Evolutionary conservation across 2,329 filamentous ascomycete species (phyloP).

Genomic region (Cryphonectria radicalis): DNA sequence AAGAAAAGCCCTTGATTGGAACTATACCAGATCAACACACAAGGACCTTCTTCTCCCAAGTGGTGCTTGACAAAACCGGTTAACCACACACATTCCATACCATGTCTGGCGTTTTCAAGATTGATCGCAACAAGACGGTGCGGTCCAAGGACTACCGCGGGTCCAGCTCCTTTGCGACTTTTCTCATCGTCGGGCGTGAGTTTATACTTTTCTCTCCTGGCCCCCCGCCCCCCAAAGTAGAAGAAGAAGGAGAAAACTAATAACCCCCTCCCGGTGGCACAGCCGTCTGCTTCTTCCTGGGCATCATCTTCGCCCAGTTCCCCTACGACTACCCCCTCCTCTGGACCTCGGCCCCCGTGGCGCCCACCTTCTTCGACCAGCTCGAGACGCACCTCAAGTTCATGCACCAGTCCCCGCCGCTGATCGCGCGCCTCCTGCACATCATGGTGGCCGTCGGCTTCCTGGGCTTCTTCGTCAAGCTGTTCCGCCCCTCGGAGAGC

Average conservation of each 20-base stretch:
- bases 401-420: conserved; percentile 85
- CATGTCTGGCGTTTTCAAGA: conserved; percentile 28
- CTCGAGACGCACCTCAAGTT: conserved; percentile 90
- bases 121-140: conserved; percentile 62
- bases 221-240: conserved; percentile 6
- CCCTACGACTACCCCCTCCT: conserved; percentile 94
- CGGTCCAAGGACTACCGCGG: conserved; percentile 62
- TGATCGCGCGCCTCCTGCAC: conserved; percentile 92
- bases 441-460: conserved; percentile 89
- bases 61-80: neutral
- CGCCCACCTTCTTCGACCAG: conserved; percentile 74
- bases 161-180: conserved; percentile 84
- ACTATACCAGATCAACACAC: neutral
- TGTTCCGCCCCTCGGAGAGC: conserved; percentile 90
- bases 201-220: conserved; percentile 35
- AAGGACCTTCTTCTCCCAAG: neutral
- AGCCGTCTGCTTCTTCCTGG: conserved; percentile 97
- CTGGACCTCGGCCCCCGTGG: conserved; percentile 71
- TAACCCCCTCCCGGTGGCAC: conserved; percentile 19
- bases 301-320: conserved; percentile 94
- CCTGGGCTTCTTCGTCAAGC: conserved; percentile 87
- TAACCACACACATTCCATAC: neutral
- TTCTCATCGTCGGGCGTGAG: conserved; percentile 94
- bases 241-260: neutral
- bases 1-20: conserved; percentile 7